phyloP scores from a whole-genome alignment of 1,139 yeast genomes.

The Pichia sp. region DNA sequence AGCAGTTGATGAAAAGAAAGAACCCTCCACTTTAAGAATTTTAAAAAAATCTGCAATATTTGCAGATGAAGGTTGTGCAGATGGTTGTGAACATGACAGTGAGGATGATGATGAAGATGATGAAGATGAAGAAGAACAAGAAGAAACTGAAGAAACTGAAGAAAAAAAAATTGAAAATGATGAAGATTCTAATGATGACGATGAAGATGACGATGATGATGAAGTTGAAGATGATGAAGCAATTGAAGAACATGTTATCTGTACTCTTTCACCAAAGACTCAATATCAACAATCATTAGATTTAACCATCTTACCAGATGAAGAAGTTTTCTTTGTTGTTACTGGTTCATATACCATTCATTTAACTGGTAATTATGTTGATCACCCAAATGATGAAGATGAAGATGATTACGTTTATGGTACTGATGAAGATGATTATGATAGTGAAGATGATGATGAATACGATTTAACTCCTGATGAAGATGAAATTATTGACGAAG shows the following conservation, averaged over 20 bases:
- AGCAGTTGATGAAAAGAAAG: slow-evolving; percentile 68
- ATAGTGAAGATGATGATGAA: slow-evolving; percentile 63
- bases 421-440: slow-evolving; percentile 46
- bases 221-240: slow-evolving; percentile 51
- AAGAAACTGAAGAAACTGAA: slow-evolving; percentile 27
- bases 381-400: slow-evolving; percentile 82
- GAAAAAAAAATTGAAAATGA: slow-evolving; percentile 30
- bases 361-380: slow-evolving; percentile 90
- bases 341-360: slow-evolving; percentile 94
- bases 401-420: slow-evolving; percentile 50
- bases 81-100: slow-evolving; percentile 43
- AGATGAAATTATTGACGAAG: slow-evolving; percentile 57
- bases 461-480: slow-evolving; percentile 90
- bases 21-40: slow-evolving; percentile 84
- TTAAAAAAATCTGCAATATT: slow-evolving; percentile 62
- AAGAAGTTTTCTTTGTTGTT: slow-evolving; percentile 88
- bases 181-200: slow-evolving; percentile 42
- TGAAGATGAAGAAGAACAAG: slow-evolving; percentile 40
- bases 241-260: slow-evolving; percentile 71
- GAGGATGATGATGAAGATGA: slow-evolving; percentile 42
- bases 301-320: slow-evolving; percentile 85
- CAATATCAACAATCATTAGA: slow-evolving; percentile 90
- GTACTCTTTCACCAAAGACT: slow-evolving; percentile 82
- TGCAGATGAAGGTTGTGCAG: slow-evolving; percentile 43
- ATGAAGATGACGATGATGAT: slow-evolving; percentile 50